Base-by-base conservation (phyloP, 441 rosid genomes). In the Gossypium schwendimanii region DNA sequence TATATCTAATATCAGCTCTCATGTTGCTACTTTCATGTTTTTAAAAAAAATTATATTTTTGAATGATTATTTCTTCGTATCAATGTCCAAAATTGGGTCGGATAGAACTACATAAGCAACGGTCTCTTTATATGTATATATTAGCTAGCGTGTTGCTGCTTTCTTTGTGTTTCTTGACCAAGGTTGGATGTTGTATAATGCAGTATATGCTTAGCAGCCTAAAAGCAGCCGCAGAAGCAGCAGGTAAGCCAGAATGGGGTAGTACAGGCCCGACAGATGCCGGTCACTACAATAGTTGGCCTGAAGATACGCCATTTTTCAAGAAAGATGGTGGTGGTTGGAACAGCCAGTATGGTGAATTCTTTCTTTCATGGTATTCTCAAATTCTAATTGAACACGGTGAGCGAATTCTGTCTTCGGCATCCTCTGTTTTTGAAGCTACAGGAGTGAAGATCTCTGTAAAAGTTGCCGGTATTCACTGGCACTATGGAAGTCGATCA, bases 251-350 rank as follows among this genome's bases (percentile, higher is more conserved):
- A 18, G 91, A 89, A 73, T 93, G 98, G 96, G 98, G 98, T 24
- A 71, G 85, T 79, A 85, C 94, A 0, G 98, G 98, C 64, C 98
- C 98, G 17, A 89, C 94, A 6, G 98, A 93, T 85, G 97, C 97
- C 14, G 98, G 98, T 39, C 79, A 87, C 10, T 93, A 93, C 86
- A 93, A 88, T 75, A 89, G 83, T 69, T 93, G 98, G 98, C 98
- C 98, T 1, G 97, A 93, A 79, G 98, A 91, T 77, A 83, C 97
- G 9, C 84, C 75, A 23, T 91, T 93, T 72, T 93, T 93, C 82
- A 79, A 75, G 18, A 91, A 87, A 78, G 97, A 91, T 62, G 85
- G 75, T 14, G 98, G 93, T 14, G 98, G 98, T 26, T 93, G 98
- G 98, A 77, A 77, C 67, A 79, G 84, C 23, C 75, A 83, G 18